Conservation (phyloP, 192 early-diverging fungal genomes). For the Coemansia brasiliensis region DNA sequence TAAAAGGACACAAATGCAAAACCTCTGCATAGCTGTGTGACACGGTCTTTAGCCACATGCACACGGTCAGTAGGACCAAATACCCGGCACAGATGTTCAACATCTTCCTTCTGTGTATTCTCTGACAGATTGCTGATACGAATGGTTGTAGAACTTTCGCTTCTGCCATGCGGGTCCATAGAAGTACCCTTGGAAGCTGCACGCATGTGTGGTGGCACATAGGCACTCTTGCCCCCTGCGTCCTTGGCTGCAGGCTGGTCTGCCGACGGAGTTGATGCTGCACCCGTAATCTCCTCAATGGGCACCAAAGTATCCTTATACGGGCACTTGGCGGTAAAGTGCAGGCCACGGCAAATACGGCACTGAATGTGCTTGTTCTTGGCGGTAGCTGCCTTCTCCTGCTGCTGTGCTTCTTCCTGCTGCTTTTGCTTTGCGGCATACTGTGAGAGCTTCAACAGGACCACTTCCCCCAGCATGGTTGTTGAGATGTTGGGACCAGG, state of each 20-base stretch:
- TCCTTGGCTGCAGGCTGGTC: conserved; percentile 8
- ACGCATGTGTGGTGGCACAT: conserved; percentile 87
- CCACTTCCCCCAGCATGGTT: conserved; percentile 85
- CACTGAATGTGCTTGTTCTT: conserved; percentile 86
- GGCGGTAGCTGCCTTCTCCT: conserved; percentile 59
- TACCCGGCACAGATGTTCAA: conserved; percentile 82
- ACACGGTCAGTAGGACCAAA: conserved; percentile 85
- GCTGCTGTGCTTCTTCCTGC: conserved; percentile 52
- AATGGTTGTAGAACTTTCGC: conserved; percentile 72
- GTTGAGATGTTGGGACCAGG: conserved; percentile 86
- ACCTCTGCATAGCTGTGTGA: conserved; percentile 86
- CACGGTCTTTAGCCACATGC: conserved; percentile 83
- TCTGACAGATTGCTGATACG: conserved; percentile 97
- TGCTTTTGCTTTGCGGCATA: conserved; percentile 56
- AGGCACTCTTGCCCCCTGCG: conserved; percentile 62
- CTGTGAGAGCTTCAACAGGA: conserved; percentile 80
- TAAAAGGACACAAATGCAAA: conserved; percentile 93
- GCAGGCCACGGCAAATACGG: conserved; percentile 95
- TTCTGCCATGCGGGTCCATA: conserved; percentile 51
- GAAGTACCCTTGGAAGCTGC: conserved; percentile 51
- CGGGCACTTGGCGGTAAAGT: conserved; percentile 96
- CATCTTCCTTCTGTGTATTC: conserved; percentile 84
- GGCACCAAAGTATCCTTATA: conserved; percentile 94
- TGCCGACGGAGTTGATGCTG: conserved; percentile 4
- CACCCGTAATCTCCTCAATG: conserved; percentile 64